phyloP scores from a whole-genome alignment of 73 alveolate genomes.

The Paramecium octaurelia region DNA sequence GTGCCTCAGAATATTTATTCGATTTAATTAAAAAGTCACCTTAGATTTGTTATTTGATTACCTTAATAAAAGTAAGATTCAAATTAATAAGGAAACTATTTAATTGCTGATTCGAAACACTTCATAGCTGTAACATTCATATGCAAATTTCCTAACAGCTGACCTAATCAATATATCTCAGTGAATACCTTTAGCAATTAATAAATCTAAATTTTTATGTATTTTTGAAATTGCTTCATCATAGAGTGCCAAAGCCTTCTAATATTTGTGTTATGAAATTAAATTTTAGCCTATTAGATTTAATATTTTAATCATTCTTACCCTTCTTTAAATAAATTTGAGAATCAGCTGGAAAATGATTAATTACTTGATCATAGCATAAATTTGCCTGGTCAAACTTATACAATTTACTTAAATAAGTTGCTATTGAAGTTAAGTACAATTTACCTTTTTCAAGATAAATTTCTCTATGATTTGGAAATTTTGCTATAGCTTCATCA shows the following conservation, averaged over 20 bases:
- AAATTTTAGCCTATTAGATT: background rate
- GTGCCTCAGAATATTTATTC: background rate
- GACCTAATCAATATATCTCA: background rate
- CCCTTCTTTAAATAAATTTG: background rate
- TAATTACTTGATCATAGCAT: background rate
- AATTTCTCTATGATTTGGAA: background rate
- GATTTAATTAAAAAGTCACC: background rate
- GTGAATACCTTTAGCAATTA: background rate
- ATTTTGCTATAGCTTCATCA: background rate
- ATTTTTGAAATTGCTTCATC: background rate
- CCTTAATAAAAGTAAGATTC: background rate
- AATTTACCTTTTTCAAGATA: background rate
- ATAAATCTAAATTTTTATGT: background rate
- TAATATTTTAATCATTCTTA: background rate
- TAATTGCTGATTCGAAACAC: background rate
- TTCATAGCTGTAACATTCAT: background rate
- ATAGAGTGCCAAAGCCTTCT: background rate
- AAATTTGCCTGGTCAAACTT: background rate
- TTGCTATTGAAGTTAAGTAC: background rate
- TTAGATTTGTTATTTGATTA: background rate
- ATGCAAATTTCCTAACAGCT: background rate
- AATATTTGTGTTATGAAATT: background rate
- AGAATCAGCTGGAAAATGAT: background rate
- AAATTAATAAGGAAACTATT: background rate
- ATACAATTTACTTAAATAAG: background rate